phyloP scores from a whole-genome alignment of 2,329 filamentous ascomycete genomes.

The Mollisiaceae sp. region DNA sequence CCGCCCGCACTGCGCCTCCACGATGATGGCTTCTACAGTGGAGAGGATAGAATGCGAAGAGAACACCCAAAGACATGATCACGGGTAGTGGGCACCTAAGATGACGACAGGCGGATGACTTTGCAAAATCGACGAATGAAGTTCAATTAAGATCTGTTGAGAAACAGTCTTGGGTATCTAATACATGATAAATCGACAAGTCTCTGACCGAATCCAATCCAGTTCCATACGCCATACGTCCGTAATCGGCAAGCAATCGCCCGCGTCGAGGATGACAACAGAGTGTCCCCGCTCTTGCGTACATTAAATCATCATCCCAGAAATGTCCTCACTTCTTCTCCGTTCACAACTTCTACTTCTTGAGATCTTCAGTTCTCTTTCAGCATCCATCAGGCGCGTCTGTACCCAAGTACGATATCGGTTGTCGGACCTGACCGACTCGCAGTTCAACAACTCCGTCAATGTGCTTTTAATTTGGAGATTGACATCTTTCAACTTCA shows the following conservation, averaged over 20 bases:
- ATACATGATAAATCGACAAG: slow-evolving; percentile 13
- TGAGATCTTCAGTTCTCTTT: slow-evolving; percentile 49
- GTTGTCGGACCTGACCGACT: slow-evolving; percentile 52
- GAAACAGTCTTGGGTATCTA: slow-evolving; percentile 25
- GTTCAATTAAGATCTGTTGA: slow-evolving; percentile 1
- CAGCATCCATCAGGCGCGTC: slow-evolving; percentile 56
- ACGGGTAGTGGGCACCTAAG: neutral
- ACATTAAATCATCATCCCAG: slow-evolving; percentile 14
- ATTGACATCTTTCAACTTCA: slow-evolving; percentile 53
- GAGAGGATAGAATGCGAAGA: too few species aligned
- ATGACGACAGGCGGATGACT: slow-evolving; percentile 5
- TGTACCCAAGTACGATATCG: slow-evolving; percentile 57
- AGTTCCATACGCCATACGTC: neutral
- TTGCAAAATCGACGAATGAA: neutral
- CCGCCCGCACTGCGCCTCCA: neutral
- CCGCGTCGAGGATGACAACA: too few species aligned
- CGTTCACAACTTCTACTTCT: slow-evolving; percentile 35
- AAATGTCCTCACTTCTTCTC: slow-evolving; percentile 30
- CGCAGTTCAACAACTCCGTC: slow-evolving; percentile 59
- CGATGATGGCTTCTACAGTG: neutral
- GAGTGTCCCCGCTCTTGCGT: neutral
- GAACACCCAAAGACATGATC: neutral
- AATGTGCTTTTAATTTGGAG: slow-evolving; percentile 58
- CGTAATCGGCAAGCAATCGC: neutral
- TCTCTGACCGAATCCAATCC: neutral